Conservation (phyloP, 164 flowering plant genomes). For the Kalanchoe fedtschenkoi region DNA sequence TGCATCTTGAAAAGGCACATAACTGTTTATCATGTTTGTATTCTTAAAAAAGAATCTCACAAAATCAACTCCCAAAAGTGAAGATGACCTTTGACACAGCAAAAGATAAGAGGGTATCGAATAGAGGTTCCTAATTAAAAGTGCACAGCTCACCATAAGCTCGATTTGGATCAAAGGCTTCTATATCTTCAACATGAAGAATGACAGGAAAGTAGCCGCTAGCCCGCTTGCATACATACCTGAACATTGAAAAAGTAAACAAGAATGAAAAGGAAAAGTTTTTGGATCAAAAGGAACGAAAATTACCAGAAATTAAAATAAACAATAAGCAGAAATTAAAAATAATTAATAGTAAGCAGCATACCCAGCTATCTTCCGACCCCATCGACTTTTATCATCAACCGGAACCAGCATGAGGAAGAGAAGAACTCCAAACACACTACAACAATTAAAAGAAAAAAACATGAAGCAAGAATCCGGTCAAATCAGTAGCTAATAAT, state of each 20-base stretch:
- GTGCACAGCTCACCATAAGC: slow-evolving; percentile 47
- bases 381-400: slow-evolving; percentile 4
- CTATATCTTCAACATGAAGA: slow-evolving; percentile 60
- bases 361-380: slow-evolving; percentile 6
- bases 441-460: neutral
- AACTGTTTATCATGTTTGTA: too few species aligned
- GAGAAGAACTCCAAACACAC: slow-evolving; percentile 3
- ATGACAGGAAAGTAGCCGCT: slow-evolving; percentile 66
- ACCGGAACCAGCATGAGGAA: slow-evolving; percentile 2
- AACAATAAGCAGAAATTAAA: neutral
- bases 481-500: neutral
- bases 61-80: too few species aligned
- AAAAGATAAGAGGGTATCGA: neutral
- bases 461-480: neutral
- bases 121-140: neutral
- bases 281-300: neutral
- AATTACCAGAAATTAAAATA: neutral
- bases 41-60: too few species aligned
- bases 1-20: too few species aligned
- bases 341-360: neutral
- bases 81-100: neutral
- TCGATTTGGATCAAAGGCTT: slow-evolving; percentile 58
- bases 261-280: neutral
- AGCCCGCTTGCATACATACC: slow-evolving; percentile 72
- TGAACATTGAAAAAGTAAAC: slow-evolving; percentile 15